Evolutionary conservation across 306 rosid species (phyloP).

Genomic region (Leucaena leucocephala): DNA sequence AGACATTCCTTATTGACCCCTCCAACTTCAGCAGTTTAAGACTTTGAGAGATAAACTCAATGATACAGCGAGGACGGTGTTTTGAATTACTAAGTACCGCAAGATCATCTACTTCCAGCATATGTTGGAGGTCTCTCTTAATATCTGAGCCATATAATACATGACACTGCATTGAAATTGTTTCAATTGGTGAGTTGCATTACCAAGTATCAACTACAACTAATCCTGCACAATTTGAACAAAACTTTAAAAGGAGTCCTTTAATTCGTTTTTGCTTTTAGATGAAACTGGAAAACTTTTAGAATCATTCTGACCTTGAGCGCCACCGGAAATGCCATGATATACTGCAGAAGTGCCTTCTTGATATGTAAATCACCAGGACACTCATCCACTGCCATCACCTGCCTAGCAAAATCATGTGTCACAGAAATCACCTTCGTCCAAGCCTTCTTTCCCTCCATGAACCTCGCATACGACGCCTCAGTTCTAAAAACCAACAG

Average conservation of each 20-base stretch:
- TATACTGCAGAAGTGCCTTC: constrained; percentile 72
- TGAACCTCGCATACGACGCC: constrained; percentile 79
- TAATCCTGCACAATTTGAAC: constrained; percentile 18
- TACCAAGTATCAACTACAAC: constrained; percentile 18
- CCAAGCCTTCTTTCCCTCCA: constrained; percentile 92
- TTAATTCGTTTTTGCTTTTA: neutral
- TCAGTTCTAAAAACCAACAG: constrained; percentile 85
- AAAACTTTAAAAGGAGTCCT: neutral
- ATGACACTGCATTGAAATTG: constrained; percentile 72
- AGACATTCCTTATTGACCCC: constrained; percentile 59
- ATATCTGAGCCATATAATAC: constrained; percentile 67
- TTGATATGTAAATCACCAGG: constrained; percentile 51
- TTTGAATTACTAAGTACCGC: constrained; percentile 58
- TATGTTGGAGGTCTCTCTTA: constrained; percentile 59
- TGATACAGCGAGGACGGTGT: constrained; percentile 76
- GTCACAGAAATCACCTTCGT: constrained; percentile 63
- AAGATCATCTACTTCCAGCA: constrained; percentile 76
- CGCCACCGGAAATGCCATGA: constrained; percentile 74
- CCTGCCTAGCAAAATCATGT: constrained; percentile 68
- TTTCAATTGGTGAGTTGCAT: constrained; percentile 38
- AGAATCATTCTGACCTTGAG: constrained; percentile 59
- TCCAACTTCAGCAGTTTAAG: constrained; percentile 71
- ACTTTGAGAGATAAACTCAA: constrained; percentile 81
- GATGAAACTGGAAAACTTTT: neutral
- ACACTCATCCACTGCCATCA: constrained; percentile 49